Percentiles rank a stretch among this genome's conserved stretches.
phyloP scores from a whole-genome alignment of 1,139 yeast species.

The Yamadazyma dushanensis region DNA sequence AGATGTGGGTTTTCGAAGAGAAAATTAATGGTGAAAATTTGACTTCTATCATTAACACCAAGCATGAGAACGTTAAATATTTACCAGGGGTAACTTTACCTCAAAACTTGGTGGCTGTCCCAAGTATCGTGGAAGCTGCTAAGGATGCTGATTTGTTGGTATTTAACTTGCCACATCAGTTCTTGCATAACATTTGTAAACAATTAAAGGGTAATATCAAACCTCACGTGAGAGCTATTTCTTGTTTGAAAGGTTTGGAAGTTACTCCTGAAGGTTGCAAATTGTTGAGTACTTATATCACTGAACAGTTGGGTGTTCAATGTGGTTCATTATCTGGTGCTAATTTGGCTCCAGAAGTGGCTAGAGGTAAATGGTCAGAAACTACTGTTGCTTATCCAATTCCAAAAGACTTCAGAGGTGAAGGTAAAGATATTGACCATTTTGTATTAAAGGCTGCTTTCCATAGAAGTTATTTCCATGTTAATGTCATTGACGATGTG shows the following conservation, averaged over 20 bases:
- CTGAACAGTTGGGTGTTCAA: constrained; percentile 74
- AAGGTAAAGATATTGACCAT: constrained; percentile 72
- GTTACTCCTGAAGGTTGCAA: constrained; percentile 79
- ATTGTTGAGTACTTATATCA: constrained; percentile 71
- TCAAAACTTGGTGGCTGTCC: constrained; percentile 40
- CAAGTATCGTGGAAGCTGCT: constrained; percentile 39
- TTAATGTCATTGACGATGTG: constrained; percentile 81
- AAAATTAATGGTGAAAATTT: constrained; percentile 42
- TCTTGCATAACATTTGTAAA: constrained; percentile 67
- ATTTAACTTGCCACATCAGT: constrained; percentile 94
- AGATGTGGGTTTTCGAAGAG: constrained; percentile 53
- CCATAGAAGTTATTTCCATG: constrained; percentile 97
- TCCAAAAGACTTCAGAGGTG: constrained; percentile 71
- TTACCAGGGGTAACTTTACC: constrained; percentile 48
- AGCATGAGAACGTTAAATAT: constrained; percentile 48
- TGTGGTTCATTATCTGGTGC: constrained; percentile 97
- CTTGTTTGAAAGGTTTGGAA: constrained; percentile 91
- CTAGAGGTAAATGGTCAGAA: constrained; percentile 90
- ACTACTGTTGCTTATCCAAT: constrained; percentile 86
- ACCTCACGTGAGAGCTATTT: constrained; percentile 75
- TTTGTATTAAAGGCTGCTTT: constrained; percentile 68
- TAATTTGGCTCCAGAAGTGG: constrained; percentile 92
- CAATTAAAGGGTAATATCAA: constrained; percentile 75
- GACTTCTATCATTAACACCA: constrained; percentile 44
- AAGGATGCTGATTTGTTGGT: constrained; percentile 70